These are phyloP conservation scores for Rhodocollybia butyracea DNA, from an alignment of 768 basidiomycete species.

Conservation along the genomic window DNA sequence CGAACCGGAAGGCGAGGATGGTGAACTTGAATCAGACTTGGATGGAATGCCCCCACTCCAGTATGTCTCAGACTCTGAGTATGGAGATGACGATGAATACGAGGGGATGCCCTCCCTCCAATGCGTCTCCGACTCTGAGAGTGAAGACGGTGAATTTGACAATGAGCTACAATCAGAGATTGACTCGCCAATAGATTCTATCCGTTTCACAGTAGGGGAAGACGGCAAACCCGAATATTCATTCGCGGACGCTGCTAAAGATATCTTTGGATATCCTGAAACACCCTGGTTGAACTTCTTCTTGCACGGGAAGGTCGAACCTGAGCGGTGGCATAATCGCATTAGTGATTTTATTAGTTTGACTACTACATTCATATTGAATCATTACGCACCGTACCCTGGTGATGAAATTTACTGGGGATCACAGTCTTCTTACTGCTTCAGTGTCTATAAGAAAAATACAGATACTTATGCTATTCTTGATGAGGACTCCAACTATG, in stretches of 20 bases:
- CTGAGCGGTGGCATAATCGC: neutral
- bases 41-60: too few species aligned
- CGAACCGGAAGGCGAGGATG: neutral
- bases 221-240: neutral
- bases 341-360: neutral
- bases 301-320: neutral
- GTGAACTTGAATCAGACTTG: neutral
- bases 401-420: slow-evolving; percentile 1
- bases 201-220: neutral
- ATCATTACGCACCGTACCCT: neutral
- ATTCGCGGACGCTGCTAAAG: neutral
- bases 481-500: neutral
- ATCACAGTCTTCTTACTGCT: neutral
- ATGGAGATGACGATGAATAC: too few species aligned
- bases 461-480: neutral
- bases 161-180: too few species aligned
- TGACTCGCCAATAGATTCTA: too few species aligned
- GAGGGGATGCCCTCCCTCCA: too few species aligned
- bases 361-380: neutral
- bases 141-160: too few species aligned
- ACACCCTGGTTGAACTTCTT: neutral
- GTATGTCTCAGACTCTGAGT: too few species aligned
- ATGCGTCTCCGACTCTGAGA: too few species aligned
- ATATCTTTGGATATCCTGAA: neutral
- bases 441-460: neutral